Percentiles rank a stretch among this genome's conserved stretches.
These are phyloP conservation scores for Nitzschia inconspicua DNA, from an alignment of 108 stramenopile genomes.

Conservation along the genomic window DNA sequence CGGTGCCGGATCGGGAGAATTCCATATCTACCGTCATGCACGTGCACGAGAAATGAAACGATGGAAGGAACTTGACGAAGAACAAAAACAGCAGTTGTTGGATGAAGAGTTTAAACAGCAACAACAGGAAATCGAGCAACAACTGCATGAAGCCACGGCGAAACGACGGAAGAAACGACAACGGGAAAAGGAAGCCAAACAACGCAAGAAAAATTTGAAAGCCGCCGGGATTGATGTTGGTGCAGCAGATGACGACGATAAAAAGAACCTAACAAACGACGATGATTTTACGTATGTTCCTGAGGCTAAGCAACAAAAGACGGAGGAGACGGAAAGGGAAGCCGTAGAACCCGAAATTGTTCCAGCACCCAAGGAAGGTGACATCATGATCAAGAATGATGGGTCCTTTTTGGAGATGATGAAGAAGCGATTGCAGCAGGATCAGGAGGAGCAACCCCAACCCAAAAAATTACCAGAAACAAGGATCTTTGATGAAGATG, in stretches of 20 bases:
- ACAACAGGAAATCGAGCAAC: constrained; percentile 12
- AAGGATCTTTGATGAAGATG: too few species aligned
- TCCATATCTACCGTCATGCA: constrained; percentile 90
- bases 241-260: neutral
- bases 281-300: constrained; percentile 45
- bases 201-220: constrained; percentile 69
- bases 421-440: constrained; percentile 37
- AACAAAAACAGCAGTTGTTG: constrained; percentile 48
- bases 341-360: neutral
- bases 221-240: constrained; percentile 38
- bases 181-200: constrained; percentile 83
- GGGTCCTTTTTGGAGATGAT: constrained; percentile 67
- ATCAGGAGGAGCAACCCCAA: constrained; percentile 3
- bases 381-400: constrained; percentile 45
- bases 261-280: neutral
- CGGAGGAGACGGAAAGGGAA: neutral
- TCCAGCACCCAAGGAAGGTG: neutral
- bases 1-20: constrained; percentile 87
- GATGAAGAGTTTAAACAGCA: constrained; percentile 18
- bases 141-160: constrained; percentile 36
- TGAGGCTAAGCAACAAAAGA: constrained; percentile 8
- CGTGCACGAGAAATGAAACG: constrained; percentile 78
- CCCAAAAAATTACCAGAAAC: neutral
- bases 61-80: constrained; percentile 58
- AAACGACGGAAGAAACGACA: constrained; percentile 73